Percentiles rank a stretch among this genome's conserved stretches.
phyloP scores from a whole-genome alignment of 352 stramenopile species.

The Elongisporangium prolatum region DNA sequence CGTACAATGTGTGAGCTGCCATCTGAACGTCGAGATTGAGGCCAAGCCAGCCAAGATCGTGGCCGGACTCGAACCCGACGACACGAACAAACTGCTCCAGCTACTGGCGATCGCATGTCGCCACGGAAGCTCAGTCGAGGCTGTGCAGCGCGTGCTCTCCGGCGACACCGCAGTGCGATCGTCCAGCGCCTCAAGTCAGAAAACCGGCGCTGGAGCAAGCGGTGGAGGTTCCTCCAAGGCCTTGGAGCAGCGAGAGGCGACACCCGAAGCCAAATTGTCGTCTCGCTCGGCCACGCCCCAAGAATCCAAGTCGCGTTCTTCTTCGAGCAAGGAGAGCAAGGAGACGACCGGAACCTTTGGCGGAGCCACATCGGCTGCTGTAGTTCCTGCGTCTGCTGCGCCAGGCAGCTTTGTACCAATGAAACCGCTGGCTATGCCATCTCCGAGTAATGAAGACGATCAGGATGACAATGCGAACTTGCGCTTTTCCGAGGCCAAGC shows the following conservation, averaged over 20 bases:
- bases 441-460: constrained; percentile 36
- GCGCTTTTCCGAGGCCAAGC: constrained; percentile 38
- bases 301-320: constrained; percentile 38
- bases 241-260: constrained; percentile 37
- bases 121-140: constrained; percentile 52
- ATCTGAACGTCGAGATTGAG: constrained; percentile 85
- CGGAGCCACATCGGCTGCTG: constrained; percentile 31
- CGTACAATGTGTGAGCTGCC: constrained; percentile 85
- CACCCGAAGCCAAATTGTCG: constrained; percentile 47
- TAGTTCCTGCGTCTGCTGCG: constrained; percentile 15
- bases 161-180: constrained; percentile 43
- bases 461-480: constrained; percentile 39
- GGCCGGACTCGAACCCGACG: constrained; percentile 90
- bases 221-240: constrained; percentile 5
- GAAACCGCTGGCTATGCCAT: constrained; percentile 45
- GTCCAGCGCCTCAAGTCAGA: constrained; percentile 24
- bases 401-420: constrained; percentile 49
- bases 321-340: constrained; percentile 6
- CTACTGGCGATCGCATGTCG: constrained; percentile 79
- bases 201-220: constrained; percentile 10
- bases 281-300: constrained; percentile 52
- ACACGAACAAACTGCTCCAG: constrained; percentile 93
- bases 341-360: constrained; percentile 7
- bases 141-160: constrained; percentile 67
- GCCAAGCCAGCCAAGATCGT: constrained; percentile 87